Conservation (phyloP, 208 protist species). For the Acanthamoeba lenticulata region DNA sequence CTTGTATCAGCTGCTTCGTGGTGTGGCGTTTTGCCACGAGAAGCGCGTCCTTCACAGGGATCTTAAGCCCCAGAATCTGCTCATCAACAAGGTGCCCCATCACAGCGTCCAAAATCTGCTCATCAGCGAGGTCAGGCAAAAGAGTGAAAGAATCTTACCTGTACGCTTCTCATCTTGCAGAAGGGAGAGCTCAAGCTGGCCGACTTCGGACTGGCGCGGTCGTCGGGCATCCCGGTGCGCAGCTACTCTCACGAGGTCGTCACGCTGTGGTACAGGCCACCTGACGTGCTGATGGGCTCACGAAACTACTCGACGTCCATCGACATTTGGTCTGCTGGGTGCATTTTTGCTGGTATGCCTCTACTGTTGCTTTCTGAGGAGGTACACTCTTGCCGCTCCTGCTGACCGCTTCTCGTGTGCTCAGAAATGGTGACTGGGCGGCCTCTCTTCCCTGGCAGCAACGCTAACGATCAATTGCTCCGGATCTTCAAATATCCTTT, state of each 20-base stretch:
- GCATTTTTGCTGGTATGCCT: conserved; percentile 96
- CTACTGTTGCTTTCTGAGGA: neutral
- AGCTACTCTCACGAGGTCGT: conserved; percentile 98
- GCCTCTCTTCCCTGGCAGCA: conserved; percentile 96
- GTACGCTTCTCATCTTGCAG: neutral
- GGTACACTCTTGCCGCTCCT: neutral
- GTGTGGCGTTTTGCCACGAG: conserved; percentile 91
- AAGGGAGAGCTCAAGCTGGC: conserved; percentile 90
- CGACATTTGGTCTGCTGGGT: conserved; percentile 99
- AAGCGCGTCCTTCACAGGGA: conserved; percentile 92
- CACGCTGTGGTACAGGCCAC: conserved; percentile 99
- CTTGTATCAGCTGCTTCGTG: conserved; percentile 88
- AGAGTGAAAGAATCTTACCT: neutral
- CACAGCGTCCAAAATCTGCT: neutral
- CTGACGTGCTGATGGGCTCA: conserved; percentile 99
- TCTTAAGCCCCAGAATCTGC: conserved; percentile 93
- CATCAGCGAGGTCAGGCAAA: too few relatives aligned
- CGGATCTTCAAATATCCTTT: conserved; percentile 91
- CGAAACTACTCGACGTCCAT: conserved; percentile 98
- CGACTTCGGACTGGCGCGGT: conserved; percentile 95
- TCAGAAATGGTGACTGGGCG: conserved; percentile 78
- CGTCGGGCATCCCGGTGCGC: conserved; percentile 97
- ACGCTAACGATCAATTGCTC: conserved; percentile 95
- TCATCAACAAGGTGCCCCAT: conserved; percentile 85
- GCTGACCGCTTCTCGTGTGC: neutral